phyloP scores from a whole-genome alignment of 2,329 filamentous ascomycete genomes.

The Fusarium austroafricanum region DNA sequence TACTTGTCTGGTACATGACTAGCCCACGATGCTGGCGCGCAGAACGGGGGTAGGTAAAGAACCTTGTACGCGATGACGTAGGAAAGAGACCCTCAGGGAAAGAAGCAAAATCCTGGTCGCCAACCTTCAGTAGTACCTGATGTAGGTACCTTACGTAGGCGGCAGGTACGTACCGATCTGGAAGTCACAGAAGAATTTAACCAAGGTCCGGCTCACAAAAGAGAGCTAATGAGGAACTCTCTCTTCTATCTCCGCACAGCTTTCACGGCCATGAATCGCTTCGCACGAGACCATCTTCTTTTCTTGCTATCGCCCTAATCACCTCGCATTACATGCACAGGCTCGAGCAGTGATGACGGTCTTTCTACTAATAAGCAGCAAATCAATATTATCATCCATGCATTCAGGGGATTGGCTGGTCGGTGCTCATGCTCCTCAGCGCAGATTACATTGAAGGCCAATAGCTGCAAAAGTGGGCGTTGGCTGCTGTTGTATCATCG shows the following conservation, averaged over 20 bases:
- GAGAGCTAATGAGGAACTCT: slow-evolving; percentile 5
- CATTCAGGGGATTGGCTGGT: slow-evolving; percentile 41
- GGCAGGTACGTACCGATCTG: slow-evolving; percentile 23
- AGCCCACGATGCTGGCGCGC: slow-evolving; percentile 30
- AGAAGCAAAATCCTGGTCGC: slow-evolving; percentile 28
- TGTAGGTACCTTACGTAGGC: not conserved
- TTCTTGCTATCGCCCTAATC: not conserved
- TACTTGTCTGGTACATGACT: slow-evolving; percentile 21
- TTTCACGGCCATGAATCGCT: not conserved
- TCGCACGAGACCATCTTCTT: slow-evolving; percentile 2
- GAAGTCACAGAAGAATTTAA: too few species aligned
- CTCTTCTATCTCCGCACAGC: slow-evolving; percentile 2
- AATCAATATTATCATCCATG: slow-evolving; percentile 30
- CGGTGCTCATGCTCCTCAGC: slow-evolving; percentile 33
- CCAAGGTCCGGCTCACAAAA: not conserved
- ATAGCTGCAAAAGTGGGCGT: slow-evolving; percentile 37
- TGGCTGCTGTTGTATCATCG: slow-evolving; percentile 25
- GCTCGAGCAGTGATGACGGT: slow-evolving; percentile 17
- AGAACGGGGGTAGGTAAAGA: slow-evolving; percentile 25
- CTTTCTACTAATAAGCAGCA: slow-evolving; percentile 27
- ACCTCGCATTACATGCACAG: slow-evolving; percentile 16
- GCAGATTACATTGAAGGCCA: slow-evolving; percentile 37
- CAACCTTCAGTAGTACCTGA: not conserved
- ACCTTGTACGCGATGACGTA: slow-evolving; percentile 46
- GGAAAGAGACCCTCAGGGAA: slow-evolving; percentile 32